Base-by-base conservation (phyloP, 352 stramenopile species). In the Phytophthora ohioensis region DNA sequence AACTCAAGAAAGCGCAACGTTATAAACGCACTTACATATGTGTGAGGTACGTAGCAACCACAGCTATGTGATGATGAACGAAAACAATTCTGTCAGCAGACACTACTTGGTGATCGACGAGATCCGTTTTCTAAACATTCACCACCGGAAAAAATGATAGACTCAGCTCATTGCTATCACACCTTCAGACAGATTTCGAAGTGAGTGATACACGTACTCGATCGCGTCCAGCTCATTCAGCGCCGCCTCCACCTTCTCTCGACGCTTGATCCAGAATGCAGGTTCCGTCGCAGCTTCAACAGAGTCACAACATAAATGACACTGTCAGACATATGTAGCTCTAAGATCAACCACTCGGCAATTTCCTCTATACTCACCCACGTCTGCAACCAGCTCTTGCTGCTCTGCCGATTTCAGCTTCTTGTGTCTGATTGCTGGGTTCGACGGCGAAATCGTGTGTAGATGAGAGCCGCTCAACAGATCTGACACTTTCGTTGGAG, bases 221-320 rank as follows among this genome's bases (percentile, higher is more conserved):
- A 85, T 58, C 0, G 52, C 32, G 31, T 85, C 73, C 54, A 85
- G 57, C 32, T 80, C 56, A 32, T 71, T 67, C 42, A 85, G 45
- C n/a, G 78, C 68, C 38, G 67, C 31, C 6, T 76, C 72, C 13
- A 77, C 75, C 27, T 49, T 53, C 54, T 72, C 36, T 60, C 76
- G 75, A 27, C 78, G 72, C 46, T 76, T 69, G 46, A 78, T 71
- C 78, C 78, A 85, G 53, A 81, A 85, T 35, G 59, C 72, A 36
- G 78, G 69, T 2, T 80, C 65, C 1, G 70, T 67, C 31, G 69
- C 61, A 34, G 30, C 69, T 76, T 60, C 48, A 64, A 55, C 35
- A 32, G 0, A 32, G 36, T 13, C 38, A 61, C 8, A 51, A 35
- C 59, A 72, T 17, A 15, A 38, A 41, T 67, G 41, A 52, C 13